Percentiles rank a stretch among this genome's conserved stretches.
Evolutionary conservation across 2,329 filamentous ascomycete genomes (phyloP).

Genomic region (Parasarocladium wereldwijsianum): DNA sequence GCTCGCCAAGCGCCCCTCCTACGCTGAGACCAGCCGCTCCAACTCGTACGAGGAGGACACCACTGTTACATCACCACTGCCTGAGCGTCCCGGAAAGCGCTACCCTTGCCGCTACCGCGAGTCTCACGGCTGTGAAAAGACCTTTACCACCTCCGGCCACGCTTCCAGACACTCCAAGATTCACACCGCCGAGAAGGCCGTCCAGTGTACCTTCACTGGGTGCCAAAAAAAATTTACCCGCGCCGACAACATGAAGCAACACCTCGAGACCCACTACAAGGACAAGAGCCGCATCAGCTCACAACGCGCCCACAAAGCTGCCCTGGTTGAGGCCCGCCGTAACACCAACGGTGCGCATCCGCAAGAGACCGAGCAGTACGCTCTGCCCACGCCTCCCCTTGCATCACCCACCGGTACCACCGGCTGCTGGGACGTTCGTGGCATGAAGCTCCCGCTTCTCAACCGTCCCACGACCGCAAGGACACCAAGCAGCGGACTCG

Average conservation of each 20-base stretch:
- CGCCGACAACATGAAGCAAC: constrained; percentile 80
- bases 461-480: constrained; percentile 25
- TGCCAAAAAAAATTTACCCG: constrained; percentile 72
- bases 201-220: constrained; percentile 50
- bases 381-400: constrained; percentile 18
- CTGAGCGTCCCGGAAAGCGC: constrained; percentile 43
- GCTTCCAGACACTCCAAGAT: constrained; percentile 77
- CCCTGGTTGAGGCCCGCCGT: constrained; percentile 17
- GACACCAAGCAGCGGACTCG: constrained; percentile 36
- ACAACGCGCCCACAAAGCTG: constrained; percentile 17
- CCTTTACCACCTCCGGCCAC: constrained; percentile 72
- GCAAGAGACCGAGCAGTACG: constrained; percentile 25
- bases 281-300: constrained; percentile 35
- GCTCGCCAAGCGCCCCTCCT: constrained; percentile 25
- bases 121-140: constrained; percentile 58
- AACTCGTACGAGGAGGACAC: constrained; percentile 36
- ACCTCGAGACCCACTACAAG: constrained; percentile 62
- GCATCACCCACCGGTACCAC: constrained; percentile 19
- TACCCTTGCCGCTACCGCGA: constrained; percentile 64
- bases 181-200: constrained; percentile 67
- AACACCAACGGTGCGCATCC: constrained; percentile 18
- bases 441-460: constrained; percentile 27
- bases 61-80: constrained; percentile 22
- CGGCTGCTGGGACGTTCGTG: constrained; percentile 32
- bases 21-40: constrained; percentile 28